Conservation (phyloP, 108 stramenopile genomes). For the Asterionellopsis glacialis region DNA sequence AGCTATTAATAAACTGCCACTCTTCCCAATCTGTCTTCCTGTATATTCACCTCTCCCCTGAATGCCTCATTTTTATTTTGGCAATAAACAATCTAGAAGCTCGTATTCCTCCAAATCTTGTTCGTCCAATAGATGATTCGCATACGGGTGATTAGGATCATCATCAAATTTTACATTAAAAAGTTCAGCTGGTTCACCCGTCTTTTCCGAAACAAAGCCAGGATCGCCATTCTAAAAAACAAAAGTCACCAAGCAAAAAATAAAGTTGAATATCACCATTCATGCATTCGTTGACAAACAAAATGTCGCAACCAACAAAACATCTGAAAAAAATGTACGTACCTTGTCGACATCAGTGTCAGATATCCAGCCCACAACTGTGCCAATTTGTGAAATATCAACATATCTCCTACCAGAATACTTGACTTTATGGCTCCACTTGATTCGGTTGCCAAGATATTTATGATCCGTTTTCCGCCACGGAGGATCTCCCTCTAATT, state of each 20-base stretch:
- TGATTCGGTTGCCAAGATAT: conserved; percentile 44
- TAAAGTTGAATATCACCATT: no score
- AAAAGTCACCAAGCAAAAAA: background rate
- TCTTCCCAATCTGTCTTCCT: background rate
- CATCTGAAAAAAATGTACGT: no score
- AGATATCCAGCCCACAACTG: conserved; percentile 66
- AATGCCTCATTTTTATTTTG: conserved; percentile 13
- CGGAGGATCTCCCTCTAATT: conserved; percentile 72
- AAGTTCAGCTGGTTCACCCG: conserved; percentile 60
- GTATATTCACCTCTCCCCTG: background rate
- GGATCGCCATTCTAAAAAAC: conserved; percentile 47
- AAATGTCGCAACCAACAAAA: no score
- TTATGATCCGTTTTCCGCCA: conserved; percentile 64
- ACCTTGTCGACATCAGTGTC: conserved; percentile 68
- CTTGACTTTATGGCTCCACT: conserved; percentile 11
- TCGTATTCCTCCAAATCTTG: conserved; percentile 83
- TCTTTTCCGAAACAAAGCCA: conserved; percentile 65
- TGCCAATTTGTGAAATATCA: conserved; percentile 50
- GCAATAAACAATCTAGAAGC: conserved; percentile 42
- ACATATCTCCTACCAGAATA: conserved; percentile 27
- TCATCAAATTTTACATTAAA: conserved; percentile 79
- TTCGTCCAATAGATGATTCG: conserved; percentile 23
- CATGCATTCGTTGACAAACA: background rate
- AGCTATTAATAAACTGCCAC: background rate
- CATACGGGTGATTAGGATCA: conserved; percentile 34